Evolutionary conservation across 495 filamentous ascomycete genomes (phyloP).

Genomic region (Xylaria castorea): DNA sequence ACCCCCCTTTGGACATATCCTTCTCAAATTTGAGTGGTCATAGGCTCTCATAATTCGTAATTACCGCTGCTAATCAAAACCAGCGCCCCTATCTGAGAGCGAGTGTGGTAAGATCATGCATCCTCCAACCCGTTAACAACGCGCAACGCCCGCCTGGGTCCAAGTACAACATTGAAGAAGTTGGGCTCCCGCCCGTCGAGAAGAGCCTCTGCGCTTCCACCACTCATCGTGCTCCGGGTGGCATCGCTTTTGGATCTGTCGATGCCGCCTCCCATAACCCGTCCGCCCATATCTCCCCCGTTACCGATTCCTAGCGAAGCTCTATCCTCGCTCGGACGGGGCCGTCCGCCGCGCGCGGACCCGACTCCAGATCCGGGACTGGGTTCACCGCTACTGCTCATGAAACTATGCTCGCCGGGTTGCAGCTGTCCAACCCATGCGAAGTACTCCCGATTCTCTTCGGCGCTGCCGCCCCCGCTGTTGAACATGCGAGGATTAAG

Average conservation of each 20-base stretch:
- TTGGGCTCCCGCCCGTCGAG: constrained; percentile 70
- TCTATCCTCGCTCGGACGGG: constrained; percentile 33
- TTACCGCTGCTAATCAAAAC: neutral
- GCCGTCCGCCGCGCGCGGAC: constrained; percentile 18
- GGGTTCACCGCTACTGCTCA: constrained; percentile 36
- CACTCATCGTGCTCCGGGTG: constrained; percentile 45
- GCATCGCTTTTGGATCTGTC: constrained; percentile 42
- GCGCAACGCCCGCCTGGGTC: constrained; percentile 72
- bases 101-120: neutral
- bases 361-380: constrained; percentile 34
- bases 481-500: constrained; percentile 31
- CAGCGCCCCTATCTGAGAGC: neutral
- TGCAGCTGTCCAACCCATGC: constrained; percentile 42
- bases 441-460: constrained; percentile 35
- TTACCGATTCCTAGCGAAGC: constrained; percentile 29
- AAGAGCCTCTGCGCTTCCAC: constrained; percentile 59
- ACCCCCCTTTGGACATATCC: neutral
- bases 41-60: neutral
- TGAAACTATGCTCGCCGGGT: constrained; percentile 44
- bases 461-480: constrained; percentile 26
- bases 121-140: constrained; percentile 68
- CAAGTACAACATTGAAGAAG: constrained; percentile 75
- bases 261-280: constrained; percentile 16
- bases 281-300: constrained; percentile 4
- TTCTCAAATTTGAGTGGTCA: neutral